phyloP scores from a whole-genome alignment of 1,284 basidiomycete genomes.

The Grifola frondosa region DNA sequence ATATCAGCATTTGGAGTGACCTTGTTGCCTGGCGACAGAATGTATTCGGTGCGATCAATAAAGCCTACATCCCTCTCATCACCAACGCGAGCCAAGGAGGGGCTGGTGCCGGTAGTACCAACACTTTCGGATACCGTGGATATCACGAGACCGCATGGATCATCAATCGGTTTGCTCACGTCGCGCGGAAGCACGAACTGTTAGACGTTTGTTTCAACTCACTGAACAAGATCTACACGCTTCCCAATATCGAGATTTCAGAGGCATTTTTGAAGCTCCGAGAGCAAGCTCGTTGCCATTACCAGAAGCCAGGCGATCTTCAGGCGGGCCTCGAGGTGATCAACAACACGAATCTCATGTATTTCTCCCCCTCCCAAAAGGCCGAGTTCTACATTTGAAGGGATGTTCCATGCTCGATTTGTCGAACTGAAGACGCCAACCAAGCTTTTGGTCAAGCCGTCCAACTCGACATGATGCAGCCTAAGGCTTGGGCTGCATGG shows the following conservation, averaged over 20 bases:
- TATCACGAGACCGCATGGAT: constrained; percentile 99
- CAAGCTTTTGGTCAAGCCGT: constrained; percentile 93
- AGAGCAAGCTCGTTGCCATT: constrained; percentile 99
- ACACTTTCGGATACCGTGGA: constrained; percentile 95
- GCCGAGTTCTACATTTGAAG: constrained; percentile 99
- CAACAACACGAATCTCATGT: constrained; percentile 99
- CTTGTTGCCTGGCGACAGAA: constrained; percentile 98
- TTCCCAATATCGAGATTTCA: constrained; percentile 99
- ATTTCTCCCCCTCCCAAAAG: constrained; percentile 94
- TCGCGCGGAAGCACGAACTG: constrained; percentile 95
- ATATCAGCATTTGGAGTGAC: constrained; percentile 99
- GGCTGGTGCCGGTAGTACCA: constrained; percentile 55
- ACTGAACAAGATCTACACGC: constrained; percentile 96
- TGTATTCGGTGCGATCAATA: constrained; percentile 91
- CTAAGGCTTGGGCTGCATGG: constrained; percentile 99
- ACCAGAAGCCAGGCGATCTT: constrained; percentile 93
- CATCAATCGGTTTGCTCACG: constrained; percentile 99
- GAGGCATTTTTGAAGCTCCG: constrained; percentile 99
- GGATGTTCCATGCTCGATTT: constrained; percentile 97
- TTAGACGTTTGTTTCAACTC: constrained; percentile 95
- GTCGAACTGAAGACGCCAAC: constrained; percentile 89
- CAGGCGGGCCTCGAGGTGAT: constrained; percentile 96
- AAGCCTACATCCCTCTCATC: constrained; percentile 93
- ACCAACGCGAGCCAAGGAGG: constrained; percentile 49
- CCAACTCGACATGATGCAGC: constrained; percentile 91